phyloP scores from a whole-genome alignment of 169 alveolate genomes.

The Hammondia hammondi region DNA sequence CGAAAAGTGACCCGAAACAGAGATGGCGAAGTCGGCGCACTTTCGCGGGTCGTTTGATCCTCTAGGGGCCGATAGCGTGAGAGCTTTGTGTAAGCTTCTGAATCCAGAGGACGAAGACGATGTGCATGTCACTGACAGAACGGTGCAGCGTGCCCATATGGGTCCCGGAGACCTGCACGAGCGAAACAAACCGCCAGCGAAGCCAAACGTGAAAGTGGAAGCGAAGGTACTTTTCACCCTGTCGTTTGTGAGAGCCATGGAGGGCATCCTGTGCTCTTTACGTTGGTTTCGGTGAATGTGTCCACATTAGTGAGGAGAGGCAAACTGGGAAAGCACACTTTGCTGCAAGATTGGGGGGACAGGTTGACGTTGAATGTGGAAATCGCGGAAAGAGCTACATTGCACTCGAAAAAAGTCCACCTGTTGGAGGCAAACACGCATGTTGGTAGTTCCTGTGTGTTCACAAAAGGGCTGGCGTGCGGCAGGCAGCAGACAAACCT shows the following conservation, averaged over 20 bases:
- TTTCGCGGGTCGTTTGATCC: neutral
- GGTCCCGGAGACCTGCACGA: neutral
- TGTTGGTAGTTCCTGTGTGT: too few relatives aligned
- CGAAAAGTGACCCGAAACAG: neutral
- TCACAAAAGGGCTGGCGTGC: too few relatives aligned
- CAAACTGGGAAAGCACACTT: too few relatives aligned
- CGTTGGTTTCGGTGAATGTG: too few relatives aligned
- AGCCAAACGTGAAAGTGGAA: constrained; percentile 37
- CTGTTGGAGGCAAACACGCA: too few relatives aligned
- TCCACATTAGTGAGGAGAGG: too few relatives aligned
- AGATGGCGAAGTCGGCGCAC: neutral
- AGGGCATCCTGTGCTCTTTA: too few relatives aligned
- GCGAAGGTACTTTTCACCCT: constrained; percentile 13
- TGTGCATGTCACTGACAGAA: neutral
- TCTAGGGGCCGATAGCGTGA: constrained; percentile 18
- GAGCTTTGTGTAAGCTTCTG: constrained; percentile 21
- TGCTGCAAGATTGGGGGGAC: too few relatives aligned
- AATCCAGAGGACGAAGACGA: constrained; percentile 29
- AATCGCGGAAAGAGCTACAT: too few relatives aligned
- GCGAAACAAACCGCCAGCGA: neutral
- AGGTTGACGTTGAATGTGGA: too few relatives aligned
- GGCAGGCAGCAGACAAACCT: too few relatives aligned
- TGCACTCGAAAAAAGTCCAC: too few relatives aligned
- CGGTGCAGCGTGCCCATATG: neutral
- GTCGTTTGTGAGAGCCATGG: neutral